These are phyloP conservation scores for Alternaria metachromatica DNA, from an alignment of 2,329 filamentous ascomycete species.

Conservation along the genomic window DNA sequence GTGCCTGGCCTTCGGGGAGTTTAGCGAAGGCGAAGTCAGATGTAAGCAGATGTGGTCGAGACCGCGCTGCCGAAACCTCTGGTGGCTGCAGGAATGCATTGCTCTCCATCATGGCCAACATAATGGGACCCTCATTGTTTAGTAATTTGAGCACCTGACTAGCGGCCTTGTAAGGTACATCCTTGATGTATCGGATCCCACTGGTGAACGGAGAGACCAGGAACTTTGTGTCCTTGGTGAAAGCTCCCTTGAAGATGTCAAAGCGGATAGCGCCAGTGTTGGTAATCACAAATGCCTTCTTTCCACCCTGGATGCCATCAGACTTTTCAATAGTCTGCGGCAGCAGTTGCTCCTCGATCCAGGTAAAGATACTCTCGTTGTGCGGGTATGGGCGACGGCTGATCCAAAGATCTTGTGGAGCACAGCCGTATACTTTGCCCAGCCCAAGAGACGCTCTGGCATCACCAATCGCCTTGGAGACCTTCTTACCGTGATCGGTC, in stretches of 20 bases:
- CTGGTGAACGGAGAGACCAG: constrained; percentile 89
- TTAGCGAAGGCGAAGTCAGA: constrained; percentile 6
- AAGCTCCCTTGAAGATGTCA: constrained; percentile 90
- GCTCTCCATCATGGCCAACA: constrained; percentile 42
- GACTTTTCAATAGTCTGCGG: constrained; percentile 66
- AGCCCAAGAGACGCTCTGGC: constrained; percentile 75
- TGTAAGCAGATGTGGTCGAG: constrained; percentile 26
- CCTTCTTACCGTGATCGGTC: constrained; percentile 75
- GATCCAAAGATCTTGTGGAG: constrained; percentile 82
- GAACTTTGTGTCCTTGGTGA: constrained; percentile 86
- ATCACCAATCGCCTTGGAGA: constrained; percentile 71
- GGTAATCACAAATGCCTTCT: constrained; percentile 73
- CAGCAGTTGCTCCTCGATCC: constrained; percentile 78
- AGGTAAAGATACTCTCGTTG: constrained; percentile 78
- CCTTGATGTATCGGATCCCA: constrained; percentile 75
- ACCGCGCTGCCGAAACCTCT: constrained; percentile 49
- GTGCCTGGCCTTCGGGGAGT: constrained; percentile 16
- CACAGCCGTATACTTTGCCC: constrained; percentile 80
- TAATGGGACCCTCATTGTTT: constrained; percentile 63
- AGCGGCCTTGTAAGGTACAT: constrained; percentile 81
- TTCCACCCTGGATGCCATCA: constrained; percentile 53
- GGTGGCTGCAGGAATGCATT: constrained; percentile 53
- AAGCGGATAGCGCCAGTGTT: constrained; percentile 95
- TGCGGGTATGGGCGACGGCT: constrained; percentile 76
- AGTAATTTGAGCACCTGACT: constrained; percentile 68